Conservation (phyloP, 2,329 filamentous ascomycete genomes). For the Colletotrichum tamarilloi region DNA sequence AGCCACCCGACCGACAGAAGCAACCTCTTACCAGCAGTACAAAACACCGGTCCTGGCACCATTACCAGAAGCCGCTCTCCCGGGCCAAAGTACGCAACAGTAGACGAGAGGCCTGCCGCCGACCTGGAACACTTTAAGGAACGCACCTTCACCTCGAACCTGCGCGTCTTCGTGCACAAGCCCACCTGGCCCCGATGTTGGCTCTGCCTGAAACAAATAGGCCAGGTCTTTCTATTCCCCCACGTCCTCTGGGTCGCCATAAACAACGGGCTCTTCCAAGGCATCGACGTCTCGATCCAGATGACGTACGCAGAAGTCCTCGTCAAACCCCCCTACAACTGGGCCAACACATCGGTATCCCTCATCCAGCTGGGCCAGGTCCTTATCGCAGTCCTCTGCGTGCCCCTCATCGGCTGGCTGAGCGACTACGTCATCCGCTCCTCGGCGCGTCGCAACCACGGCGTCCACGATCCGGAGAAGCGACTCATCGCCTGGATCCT, state of each 20-base stretch:
- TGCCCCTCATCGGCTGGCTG: conserved; percentile 29
- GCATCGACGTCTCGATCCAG: conserved; percentile 30
- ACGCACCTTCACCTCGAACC: conserved; percentile 17
- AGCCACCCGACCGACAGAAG: conserved; percentile 6
- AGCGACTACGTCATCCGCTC: conserved; percentile 32
- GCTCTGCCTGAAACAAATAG: conserved; percentile 26
- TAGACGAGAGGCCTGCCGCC: background rate
- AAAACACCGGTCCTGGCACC: background rate
- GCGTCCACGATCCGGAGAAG: conserved; percentile 54
- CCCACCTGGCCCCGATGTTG: conserved; percentile 5
- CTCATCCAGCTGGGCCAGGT: conserved; percentile 28
- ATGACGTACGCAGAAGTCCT: conserved; percentile 32
- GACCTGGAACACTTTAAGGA: background rate
- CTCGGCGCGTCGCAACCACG: conserved; percentile 51
- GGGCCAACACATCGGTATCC: conserved; percentile 30
- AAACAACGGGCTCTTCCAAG: conserved; percentile 32
- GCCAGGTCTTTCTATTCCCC: conserved; percentile 30
- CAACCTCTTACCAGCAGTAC: background rate
- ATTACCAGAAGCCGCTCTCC: background rate
- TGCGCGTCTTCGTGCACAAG: conserved; percentile 18
- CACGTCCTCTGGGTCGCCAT: conserved; percentile 32
- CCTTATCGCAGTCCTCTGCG: conserved; percentile 17
- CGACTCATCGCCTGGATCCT: conserved; percentile 41
- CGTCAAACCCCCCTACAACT: conserved; percentile 32
- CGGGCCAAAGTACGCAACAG: background rate